Base-by-base conservation (phyloP, 257 asterid genomes). In the Lavandula angustifolia region DNA sequence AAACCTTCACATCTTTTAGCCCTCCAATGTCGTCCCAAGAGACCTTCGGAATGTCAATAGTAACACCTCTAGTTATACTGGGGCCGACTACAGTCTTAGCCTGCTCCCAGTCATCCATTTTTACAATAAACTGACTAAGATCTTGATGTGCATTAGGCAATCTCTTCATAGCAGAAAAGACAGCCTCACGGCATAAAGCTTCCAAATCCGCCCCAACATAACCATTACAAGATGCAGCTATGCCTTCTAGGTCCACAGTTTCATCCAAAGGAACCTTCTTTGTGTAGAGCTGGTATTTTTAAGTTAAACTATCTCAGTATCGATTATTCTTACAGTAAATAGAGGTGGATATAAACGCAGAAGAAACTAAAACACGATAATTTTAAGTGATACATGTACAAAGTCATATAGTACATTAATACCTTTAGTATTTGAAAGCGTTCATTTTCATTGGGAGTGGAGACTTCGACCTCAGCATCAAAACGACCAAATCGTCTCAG, bases 1-100 rank as follows among this genome's bases (percentile, higher is more conserved):
- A 73, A 12, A 92, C 98, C 98, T 92, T 92, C 70, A 89, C 78
- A 62, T 81, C 95, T 54, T 81, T 72, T 52, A 92, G 72, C 62
- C 97, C 97, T 67, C 99, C 99, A 65, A 89, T 89, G 70, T 92
- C 97, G 13, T 89, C 96, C 99, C 99, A 92, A 47, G 94, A 73
- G 74, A 92, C 94, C 82, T 84, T 84, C 12, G 99, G 99, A 63
- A 89, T 74, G 69, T 89, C 96, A 59, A 83, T 84, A 10, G 95
- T 87, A 52, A 89, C 89, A 62, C 99, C 96, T 80, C 96, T 79
- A 14, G 94, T 92, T 75, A 92, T 92, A 74, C 99, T 92, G 52
- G 99, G 99, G 56, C 96, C 88, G 57, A 92, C 97, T 65, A 89
- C 72, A 11, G 87, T 78, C 82, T 77, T 89, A 16, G 97, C 96